Evolutionary conservation across 441 rosid genomes (phyloP).

Genomic region (Mallotus repandus): DNA sequence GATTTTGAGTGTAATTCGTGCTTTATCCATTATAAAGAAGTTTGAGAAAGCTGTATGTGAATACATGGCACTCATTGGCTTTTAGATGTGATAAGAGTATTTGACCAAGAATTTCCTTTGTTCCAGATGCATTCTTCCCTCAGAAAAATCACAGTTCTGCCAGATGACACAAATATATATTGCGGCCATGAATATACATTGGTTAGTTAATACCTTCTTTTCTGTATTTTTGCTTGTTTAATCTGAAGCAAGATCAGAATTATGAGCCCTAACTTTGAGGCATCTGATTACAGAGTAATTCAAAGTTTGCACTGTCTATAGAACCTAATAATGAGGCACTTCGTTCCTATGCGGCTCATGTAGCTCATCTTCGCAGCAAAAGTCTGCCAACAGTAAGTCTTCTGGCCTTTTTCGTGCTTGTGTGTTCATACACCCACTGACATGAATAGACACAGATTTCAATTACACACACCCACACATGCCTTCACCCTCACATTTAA

Average conservation of each 20-base stretch:
- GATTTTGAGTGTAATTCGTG: too few relatives aligned
- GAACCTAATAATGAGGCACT: slow-evolving; percentile 90
- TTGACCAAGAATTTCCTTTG: slow-evolving; percentile 15
- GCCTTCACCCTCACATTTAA: too few relatives aligned
- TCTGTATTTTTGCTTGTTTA: background rate
- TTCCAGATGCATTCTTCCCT: slow-evolving; percentile 85
- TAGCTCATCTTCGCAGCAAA: slow-evolving; percentile 79
- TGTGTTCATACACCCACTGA: too few relatives aligned
- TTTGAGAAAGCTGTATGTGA: background rate
- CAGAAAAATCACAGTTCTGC: slow-evolving; percentile 62
- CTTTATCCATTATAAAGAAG: background rate
- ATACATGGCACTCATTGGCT: background rate
- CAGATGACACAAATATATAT: slow-evolving; percentile 79
- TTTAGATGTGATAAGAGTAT: background rate
- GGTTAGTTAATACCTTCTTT: slow-evolving; percentile 44
- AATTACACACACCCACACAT: background rate
- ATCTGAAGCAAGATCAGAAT: slow-evolving; percentile 9
- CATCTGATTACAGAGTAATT: slow-evolving; percentile 58
- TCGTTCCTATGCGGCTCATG: slow-evolving; percentile 68
- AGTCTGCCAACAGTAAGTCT: slow-evolving; percentile 70
- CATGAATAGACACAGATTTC: too few relatives aligned
- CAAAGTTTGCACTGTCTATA: slow-evolving; percentile 85
- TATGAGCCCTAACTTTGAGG: slow-evolving; percentile 15
- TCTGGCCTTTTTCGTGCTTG: background rate
- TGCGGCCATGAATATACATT: slow-evolving; percentile 90